Evolutionary conservation across 2,329 filamentous ascomycete genomes (phyloP).

Genomic region (Fusarium mundagurra): DNA sequence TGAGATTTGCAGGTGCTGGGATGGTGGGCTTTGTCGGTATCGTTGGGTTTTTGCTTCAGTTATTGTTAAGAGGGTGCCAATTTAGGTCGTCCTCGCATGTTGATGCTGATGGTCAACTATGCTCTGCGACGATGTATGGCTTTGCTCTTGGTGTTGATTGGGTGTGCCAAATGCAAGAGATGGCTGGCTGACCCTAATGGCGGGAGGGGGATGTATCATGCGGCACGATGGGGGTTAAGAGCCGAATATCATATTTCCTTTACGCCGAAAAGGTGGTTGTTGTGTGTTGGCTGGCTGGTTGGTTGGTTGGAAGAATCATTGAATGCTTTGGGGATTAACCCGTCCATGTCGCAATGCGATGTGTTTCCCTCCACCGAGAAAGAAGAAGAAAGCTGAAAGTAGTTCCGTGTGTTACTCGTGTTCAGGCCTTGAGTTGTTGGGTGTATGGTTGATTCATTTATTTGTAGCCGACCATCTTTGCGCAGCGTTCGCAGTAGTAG

Average conservation of each 20-base stretch:
- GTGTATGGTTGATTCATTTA: constrained; percentile 46
- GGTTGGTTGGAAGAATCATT: constrained; percentile 16
- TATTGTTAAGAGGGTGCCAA: constrained; percentile 5
- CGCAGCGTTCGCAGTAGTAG: constrained; percentile 73
- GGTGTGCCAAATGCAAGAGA: neutral
- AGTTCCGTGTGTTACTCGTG: constrained; percentile 13
- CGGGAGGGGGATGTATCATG: constrained; percentile 10
- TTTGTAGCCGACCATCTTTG: constrained; percentile 71
- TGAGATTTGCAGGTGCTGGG: neutral
- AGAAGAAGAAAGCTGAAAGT: constrained; percentile 12
- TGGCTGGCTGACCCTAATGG: neutral
- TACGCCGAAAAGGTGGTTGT: constrained; percentile 15
- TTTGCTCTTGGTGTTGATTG: constrained; percentile 7
- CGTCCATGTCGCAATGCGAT: constrained; percentile 21
- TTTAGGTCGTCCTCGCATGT: constrained; percentile 10
- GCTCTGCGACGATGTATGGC: constrained; percentile 3
- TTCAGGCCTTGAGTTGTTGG: neutral
- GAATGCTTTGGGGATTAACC: constrained; percentile 17
- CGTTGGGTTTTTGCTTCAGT: constrained; percentile 10
- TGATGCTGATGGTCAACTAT: constrained; percentile 1
- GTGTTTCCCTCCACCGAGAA: constrained; percentile 18
- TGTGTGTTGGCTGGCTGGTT: neutral
- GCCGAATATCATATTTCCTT: constrained; percentile 26
- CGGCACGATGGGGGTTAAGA: constrained; percentile 6
- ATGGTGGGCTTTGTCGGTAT: neutral